Percentiles rank a stretch among this genome's conserved stretches.
phyloP scores from a whole-genome alignment of 2,329 filamentous ascomycete genomes.

The Chrysoporthe austroafricana region DNA sequence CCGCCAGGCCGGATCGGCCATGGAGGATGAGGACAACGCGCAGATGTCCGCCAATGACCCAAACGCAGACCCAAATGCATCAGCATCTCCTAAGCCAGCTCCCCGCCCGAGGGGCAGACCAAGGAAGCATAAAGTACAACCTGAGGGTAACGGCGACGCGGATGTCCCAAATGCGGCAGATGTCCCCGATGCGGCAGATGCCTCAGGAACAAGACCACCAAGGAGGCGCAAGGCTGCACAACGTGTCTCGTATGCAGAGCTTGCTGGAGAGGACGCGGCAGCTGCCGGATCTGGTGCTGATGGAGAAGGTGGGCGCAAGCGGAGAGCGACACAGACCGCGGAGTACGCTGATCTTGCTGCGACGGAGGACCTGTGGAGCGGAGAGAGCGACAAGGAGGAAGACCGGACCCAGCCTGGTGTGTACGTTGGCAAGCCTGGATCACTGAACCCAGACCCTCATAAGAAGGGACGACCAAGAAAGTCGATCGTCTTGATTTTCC shows the following conservation, averaged over 20 bases:
- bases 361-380: slow-evolving; percentile 5
- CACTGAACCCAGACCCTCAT: slow-evolving; percentile 31
- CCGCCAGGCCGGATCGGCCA: background rate
- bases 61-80: background rate
- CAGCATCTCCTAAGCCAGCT: background rate
- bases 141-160: background rate
- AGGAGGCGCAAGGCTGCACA: slow-evolving; percentile 27
- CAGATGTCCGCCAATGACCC: background rate
- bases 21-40: background rate
- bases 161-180: background rate
- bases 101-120: slow-evolving; percentile 8
- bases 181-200: background rate
- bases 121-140: slow-evolving; percentile 4
- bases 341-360: background rate
- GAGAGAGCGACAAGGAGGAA: slow-evolving; percentile 13
- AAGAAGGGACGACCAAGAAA: slow-evolving; percentile 39
- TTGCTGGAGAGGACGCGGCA: background rate
- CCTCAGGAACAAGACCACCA: background rate
- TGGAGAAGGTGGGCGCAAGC: slow-evolving; percentile 12
- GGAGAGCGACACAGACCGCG: slow-evolving; percentile 13
- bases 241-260: slow-evolving; percentile 15
- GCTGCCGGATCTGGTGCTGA: background rate
- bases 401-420: slow-evolving; percentile 29
- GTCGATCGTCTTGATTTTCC: slow-evolving; percentile 38
- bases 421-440: slow-evolving; percentile 36